These are phyloP conservation scores for Malassezia obtusa DNA, from an alignment of 1,284 basidiomycete genomes.

Conservation along the genomic window DNA sequence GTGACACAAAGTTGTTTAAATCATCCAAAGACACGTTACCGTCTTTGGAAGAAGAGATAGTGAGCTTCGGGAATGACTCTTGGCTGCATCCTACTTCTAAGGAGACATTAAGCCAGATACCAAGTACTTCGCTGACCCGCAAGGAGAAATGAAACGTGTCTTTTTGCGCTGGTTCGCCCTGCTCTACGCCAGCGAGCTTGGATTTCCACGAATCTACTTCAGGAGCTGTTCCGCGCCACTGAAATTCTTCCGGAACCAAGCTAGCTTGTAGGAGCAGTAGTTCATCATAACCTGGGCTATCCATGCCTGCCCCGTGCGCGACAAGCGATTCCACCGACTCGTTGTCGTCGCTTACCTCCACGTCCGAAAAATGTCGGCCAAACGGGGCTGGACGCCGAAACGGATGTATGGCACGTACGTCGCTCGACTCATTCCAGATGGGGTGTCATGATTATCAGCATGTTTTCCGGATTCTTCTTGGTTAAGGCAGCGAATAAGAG, in stretches of 20 bases:
- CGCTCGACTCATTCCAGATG: conserved; percentile 1
- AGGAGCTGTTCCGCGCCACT: conserved; percentile 7
- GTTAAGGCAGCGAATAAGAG: conserved; percentile 2
- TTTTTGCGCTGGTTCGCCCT: neutral
- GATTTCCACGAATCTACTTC: conserved; percentile 4
- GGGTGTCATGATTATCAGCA: conserved; percentile 4
- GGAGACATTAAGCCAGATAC: conserved; percentile 9
- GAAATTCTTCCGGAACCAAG: conserved; percentile 6
- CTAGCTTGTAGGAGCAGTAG: conserved; percentile 6
- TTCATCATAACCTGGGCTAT: neutral
- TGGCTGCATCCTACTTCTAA: neutral
- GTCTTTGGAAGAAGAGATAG: neutral
- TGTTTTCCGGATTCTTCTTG: conserved; percentile 3
- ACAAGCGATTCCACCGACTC: no score
- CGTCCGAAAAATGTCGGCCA: neutral
- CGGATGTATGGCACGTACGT: conserved; percentile 12
- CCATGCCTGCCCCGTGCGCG: neutral
- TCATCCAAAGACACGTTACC: neutral
- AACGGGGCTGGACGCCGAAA: conserved; percentile 8
- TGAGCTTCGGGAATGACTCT: neutral
- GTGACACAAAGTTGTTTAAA: neutral
- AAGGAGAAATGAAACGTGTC: conserved; percentile 8
- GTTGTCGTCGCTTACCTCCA: no score
- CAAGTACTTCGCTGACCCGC: neutral
- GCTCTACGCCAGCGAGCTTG: neutral